Base-by-base conservation (phyloP, 1,139 yeast species). In the Wickerhamomyces sp. region DNA sequence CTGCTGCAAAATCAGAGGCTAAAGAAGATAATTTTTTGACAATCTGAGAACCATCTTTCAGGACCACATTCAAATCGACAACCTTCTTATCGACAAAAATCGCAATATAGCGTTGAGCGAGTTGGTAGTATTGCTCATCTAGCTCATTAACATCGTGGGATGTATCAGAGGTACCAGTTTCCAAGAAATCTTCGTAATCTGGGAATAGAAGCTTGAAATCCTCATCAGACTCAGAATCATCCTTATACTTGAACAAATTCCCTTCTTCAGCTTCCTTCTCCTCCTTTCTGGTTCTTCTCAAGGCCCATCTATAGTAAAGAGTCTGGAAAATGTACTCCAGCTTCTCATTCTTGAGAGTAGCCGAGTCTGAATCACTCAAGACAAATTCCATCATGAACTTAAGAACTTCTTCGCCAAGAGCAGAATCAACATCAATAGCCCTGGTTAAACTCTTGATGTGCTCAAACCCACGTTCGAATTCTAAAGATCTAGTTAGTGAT, bases 151-250 rank as follows among this genome's bases (percentile, higher is more conserved):
- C 56, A 7, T 46, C 54, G 3, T 55, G 51, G 0, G 50, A 29
- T 1, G 37, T 43, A 3, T 56, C 56, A 2, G 60, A 45, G 10
- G 65, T 68, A n/a, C 65, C 68, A 10, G 66, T 57, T 31, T 73
- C 78, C 45, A 79, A 58, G 4, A 78, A 67, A 6, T 84, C 88
- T 41, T 89, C 96, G 56, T 79, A 89, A 59, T 89, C 96, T 0
- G 98, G 98, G 73, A 93, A 93, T 66, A 91, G 64, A 29, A 64
- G 62, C 58, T 69, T 76, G 65, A 91, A 88, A 45, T 90, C 97
- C 27, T 75, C 81, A 51, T 85, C 94, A 10, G 79, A 74, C 54
- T 85, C 88, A 6, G 79, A 78, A 2, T 79, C 76, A 49, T 84
- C 76, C 43, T 68, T 66, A 60, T 76, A 87, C 58, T 75, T 82